Evolutionary conservation across 2,329 filamentous ascomycete genomes (phyloP).

Genomic region (Peltaster fructicola): DNA sequence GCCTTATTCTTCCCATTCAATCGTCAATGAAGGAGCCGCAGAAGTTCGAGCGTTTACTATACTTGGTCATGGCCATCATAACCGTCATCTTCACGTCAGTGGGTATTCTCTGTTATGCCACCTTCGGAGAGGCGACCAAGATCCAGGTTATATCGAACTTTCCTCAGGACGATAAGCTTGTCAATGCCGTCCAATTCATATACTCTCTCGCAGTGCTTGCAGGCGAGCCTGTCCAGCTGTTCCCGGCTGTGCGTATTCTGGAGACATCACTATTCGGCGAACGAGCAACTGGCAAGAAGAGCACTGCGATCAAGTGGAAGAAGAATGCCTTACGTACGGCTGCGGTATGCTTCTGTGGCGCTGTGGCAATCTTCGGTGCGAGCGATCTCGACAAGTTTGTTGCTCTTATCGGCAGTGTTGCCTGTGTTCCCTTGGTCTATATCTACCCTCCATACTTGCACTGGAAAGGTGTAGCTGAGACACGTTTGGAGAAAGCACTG

Average conservation of each 20-base stretch:
- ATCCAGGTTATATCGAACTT: slow-evolving; percentile 65
- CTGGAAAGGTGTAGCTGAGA: slow-evolving; percentile 46
- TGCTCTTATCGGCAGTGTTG: slow-evolving; percentile 53
- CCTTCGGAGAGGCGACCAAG: slow-evolving; percentile 49
- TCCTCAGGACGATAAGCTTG: slow-evolving; percentile 50
- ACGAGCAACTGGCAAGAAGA: slow-evolving; percentile 46
- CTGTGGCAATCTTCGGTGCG: slow-evolving; percentile 45
- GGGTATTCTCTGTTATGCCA: slow-evolving; percentile 56
- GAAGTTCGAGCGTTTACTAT: slow-evolving; percentile 48
- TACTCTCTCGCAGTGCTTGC: slow-evolving; percentile 59
- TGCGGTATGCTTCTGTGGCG: slow-evolving; percentile 41
- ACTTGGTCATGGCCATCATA: slow-evolving; percentile 53
- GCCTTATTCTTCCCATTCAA: slow-evolving; percentile 60
- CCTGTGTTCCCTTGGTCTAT: slow-evolving; percentile 59
- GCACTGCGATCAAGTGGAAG: slow-evolving; percentile 51
- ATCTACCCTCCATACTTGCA: slow-evolving; percentile 59
- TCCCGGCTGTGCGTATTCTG: slow-evolving; percentile 54
- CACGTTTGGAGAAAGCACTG: slow-evolving; percentile 35
- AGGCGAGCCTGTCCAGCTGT: slow-evolving; percentile 57
- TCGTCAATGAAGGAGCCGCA: slow-evolving; percentile 56
- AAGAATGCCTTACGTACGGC: slow-evolving; percentile 50
- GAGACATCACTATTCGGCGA: slow-evolving; percentile 51
- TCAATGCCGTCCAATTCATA: slow-evolving; percentile 58
- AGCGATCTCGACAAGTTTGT: slow-evolving; percentile 59
- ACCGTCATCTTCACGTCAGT: slow-evolving; percentile 56